Evolutionary conservation across 768 basidiomycete species (phyloP).

Genomic region (Phaffia australis): DNA sequence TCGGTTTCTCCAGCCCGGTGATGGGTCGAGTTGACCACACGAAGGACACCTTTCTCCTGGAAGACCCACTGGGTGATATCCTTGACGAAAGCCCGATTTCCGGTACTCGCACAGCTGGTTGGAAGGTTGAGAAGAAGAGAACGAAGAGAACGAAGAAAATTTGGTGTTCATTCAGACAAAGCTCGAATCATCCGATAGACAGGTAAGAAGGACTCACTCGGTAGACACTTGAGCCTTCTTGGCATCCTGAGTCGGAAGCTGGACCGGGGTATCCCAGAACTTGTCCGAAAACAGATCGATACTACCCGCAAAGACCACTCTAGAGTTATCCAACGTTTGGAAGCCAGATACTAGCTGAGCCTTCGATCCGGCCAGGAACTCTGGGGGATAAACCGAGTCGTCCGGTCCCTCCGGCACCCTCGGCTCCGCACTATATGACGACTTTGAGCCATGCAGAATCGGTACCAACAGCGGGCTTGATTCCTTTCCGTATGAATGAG

Average conservation of each 20-base stretch:
- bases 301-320: slow-evolving; percentile 72
- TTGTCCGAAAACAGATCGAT: slow-evolving; percentile 68
- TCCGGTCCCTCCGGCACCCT: slow-evolving; percentile 18
- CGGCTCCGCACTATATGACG: slow-evolving; percentile 35
- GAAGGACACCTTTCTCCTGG: slow-evolving; percentile 69
- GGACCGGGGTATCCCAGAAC: slow-evolving; percentile 40
- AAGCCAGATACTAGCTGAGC: slow-evolving; percentile 75
- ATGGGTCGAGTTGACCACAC: slow-evolving; percentile 59
- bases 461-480: slow-evolving; percentile 60
- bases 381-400: slow-evolving; percentile 19
- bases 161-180: not conserved
- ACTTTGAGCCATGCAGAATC: slow-evolving; percentile 59
- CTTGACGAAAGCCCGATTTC: slow-evolving; percentile 61
- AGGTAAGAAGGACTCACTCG: not conserved
- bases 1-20: slow-evolving; percentile 55
- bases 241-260: too few relatives aligned
- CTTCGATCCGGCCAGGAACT: slow-evolving; percentile 62
- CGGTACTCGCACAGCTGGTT: slow-evolving; percentile 52
- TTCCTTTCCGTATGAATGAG: slow-evolving; percentile 28
- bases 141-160: not conserved
- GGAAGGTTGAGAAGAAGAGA: too few relatives aligned
- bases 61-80: slow-evolving; percentile 84
- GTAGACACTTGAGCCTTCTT: not conserved
- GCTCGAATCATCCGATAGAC: too few relatives aligned
- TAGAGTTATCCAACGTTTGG: slow-evolving; percentile 66